phyloP scores from a whole-genome alignment of 2,329 filamentous ascomycete genomes.

The Trichoderma endophyticum region DNA sequence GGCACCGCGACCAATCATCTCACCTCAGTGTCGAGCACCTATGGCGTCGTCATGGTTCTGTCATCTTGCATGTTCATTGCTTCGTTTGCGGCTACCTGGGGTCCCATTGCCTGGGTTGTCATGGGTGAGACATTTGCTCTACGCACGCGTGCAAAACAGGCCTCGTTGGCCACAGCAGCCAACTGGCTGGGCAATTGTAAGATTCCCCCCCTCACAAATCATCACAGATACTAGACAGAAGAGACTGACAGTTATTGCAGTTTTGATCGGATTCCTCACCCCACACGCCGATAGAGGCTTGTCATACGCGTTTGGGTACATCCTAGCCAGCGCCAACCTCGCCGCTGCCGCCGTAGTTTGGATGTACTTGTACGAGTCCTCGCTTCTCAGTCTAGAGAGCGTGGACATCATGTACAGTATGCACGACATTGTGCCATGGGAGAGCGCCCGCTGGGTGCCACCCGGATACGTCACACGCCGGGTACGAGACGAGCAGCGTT shows the following conservation, averaged over 20 bases:
- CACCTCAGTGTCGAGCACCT: constrained; percentile 33
- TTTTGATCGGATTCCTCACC: constrained; percentile 66
- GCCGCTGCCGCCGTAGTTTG: constrained; percentile 58
- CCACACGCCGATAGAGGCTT: constrained; percentile 62
- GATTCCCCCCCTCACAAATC: constrained; percentile 2
- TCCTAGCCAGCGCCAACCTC: constrained; percentile 62
- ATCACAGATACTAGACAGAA: not conserved
- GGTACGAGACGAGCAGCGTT: constrained; percentile 33
- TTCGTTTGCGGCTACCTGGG: constrained; percentile 68
- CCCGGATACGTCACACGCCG: constrained; percentile 42
- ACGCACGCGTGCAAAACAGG: constrained; percentile 52
- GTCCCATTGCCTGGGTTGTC: constrained; percentile 66
- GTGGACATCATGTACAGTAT: constrained; percentile 69
- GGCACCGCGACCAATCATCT: constrained; percentile 44
- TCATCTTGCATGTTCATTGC: constrained; percentile 73
- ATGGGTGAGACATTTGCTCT: constrained; percentile 64
- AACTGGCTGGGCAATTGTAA: constrained; percentile 61
- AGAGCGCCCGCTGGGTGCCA: constrained; percentile 52
- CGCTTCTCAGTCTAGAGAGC: constrained; percentile 64
- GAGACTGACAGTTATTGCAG: constrained; percentile 25
- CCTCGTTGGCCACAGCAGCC: constrained; percentile 51
- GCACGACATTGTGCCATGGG: constrained; percentile 56
- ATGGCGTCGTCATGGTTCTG: constrained; percentile 68
- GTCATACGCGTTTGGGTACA: constrained; percentile 61
- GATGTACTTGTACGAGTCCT: constrained; percentile 67